phyloP scores from a whole-genome alignment of 106 monocot species.

The Dendrobium nobile region DNA sequence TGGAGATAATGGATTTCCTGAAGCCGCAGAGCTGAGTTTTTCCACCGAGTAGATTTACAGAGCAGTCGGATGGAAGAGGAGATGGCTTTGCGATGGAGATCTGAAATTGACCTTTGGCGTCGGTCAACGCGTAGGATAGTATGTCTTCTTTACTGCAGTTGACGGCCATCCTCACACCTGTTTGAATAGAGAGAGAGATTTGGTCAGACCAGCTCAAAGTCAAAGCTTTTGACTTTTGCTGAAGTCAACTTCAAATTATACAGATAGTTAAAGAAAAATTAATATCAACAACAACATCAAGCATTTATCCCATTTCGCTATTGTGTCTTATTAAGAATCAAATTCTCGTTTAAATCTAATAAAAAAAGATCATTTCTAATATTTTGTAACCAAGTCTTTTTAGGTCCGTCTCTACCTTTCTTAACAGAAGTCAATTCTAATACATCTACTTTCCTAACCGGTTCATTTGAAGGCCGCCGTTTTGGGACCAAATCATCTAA shows the following conservation, averaged over 20 bases:
- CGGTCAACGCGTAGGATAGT: conserved; percentile 3
- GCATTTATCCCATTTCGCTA: too few species aligned
- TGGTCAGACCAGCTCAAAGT: not conserved
- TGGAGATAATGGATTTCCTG: conserved; percentile 9
- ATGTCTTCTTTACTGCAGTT: conserved; percentile 4
- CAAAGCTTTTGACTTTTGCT: not conserved
- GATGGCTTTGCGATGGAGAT: not conserved
- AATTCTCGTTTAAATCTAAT: too few species aligned
- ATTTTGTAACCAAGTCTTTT: too few species aligned
- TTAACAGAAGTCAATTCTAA: too few species aligned
- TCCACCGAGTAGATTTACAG: conserved; percentile 6
- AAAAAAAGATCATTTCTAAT: too few species aligned
- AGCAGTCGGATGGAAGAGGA: not conserved
- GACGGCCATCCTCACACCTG: conserved; percentile 11
- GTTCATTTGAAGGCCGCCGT: too few species aligned
- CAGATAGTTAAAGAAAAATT: not conserved
- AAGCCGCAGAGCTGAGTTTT: conserved; percentile 11
- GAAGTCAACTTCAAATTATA: not conserved
- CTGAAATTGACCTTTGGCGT: conserved; percentile 4
- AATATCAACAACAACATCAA: not conserved
- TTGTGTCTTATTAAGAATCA: too few species aligned
- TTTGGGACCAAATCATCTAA: too few species aligned
- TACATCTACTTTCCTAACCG: too few species aligned
- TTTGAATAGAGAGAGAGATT: too few species aligned
- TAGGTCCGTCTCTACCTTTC: too few species aligned